Base-by-base conservation (phyloP, 352 stramenopile species). In the Blastocystis sp. region DNA sequence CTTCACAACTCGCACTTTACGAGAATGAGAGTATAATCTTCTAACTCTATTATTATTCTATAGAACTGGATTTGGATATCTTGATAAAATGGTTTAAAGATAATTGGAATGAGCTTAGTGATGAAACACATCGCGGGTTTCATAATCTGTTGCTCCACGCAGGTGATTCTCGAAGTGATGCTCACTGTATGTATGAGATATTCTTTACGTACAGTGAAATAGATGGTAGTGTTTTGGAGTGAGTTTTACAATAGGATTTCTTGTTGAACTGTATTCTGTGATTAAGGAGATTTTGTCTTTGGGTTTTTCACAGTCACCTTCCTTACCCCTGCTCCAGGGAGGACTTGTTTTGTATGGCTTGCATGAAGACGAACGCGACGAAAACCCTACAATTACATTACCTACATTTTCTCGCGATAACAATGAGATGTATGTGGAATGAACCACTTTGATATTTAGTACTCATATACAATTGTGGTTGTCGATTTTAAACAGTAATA, bases 31-130 rank as follows among this genome's bases (percentile, higher is more conserved):
- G 22, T 37, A 79, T 15, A 15, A 57, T 42, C n/a, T 60, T 79
- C 2, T 30, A 60, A 9, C 6, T 42, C n/a, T 27, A 79, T 0
- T 57, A 6, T 79, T 9, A 54, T 53, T 40, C 3, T 56, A 19
- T 22, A 58, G 33, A 56, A 0, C 37, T 35, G 19, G 22, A 0
- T 58, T 27, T 27, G 30, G 68, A 56, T 22, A 81, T 58, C 17
- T 27, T 81, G 3, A 15, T 79, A 30, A 56, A 40, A 35, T 81
- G 70, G 70, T 62, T 62, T 64, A 40, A 81, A 30, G 17, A 62
- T 54, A 51, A 81, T 62, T 60, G 70, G 37, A 35, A 37, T 22
- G 9, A 54, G 9, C 30, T 81, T 9, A 35, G 13, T 62, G n/a
- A n/a, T 5, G 70, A 81, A 40, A 30, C 33, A 60, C 33, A n/a